phyloP scores from a whole-genome alignment of 2,329 filamentous ascomycete species.

The Aphanocladium album region DNA sequence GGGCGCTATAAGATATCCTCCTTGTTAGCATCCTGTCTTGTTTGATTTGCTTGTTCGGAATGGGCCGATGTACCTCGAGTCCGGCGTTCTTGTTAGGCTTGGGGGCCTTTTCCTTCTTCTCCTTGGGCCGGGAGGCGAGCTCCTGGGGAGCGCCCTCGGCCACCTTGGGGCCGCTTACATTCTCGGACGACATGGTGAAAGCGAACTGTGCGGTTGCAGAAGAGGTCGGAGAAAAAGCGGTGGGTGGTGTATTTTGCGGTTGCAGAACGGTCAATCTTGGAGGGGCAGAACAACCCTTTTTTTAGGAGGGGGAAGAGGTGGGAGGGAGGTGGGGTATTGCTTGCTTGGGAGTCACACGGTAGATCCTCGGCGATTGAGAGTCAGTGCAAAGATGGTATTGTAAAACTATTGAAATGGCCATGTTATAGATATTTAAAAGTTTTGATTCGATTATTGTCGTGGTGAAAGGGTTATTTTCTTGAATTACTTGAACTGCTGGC shows the following conservation, averaged over 20 bases:
- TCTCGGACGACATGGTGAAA: slow-evolving; percentile 33
- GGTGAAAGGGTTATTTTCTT: not conserved
- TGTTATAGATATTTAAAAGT: not conserved
- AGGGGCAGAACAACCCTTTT: slow-evolving; percentile 6
- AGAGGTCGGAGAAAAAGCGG: not conserved
- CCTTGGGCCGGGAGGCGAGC: slow-evolving; percentile 33
- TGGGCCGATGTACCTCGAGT: slow-evolving; percentile 37
- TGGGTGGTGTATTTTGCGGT: slow-evolving; percentile 30
- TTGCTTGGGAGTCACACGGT: slow-evolving; percentile 6
- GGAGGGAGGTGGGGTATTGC: slow-evolving; percentile 14
- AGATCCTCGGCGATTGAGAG: slow-evolving; percentile 7
- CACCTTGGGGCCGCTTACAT: slow-evolving; percentile 30
- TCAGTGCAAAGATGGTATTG: not conserved
- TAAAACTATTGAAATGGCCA: not conserved
- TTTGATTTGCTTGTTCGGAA: slow-evolving; percentile 16
- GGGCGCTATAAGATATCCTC: slow-evolving; percentile 25
- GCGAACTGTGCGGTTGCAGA: slow-evolving; percentile 21
- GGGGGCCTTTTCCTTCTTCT: slow-evolving; percentile 29
- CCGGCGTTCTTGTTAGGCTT: slow-evolving; percentile 58
- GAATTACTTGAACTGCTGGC: not conserved
- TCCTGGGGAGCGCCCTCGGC: slow-evolving; percentile 29
- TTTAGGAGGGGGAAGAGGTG: slow-evolving; percentile 14
- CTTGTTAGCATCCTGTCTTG: slow-evolving; percentile 20
- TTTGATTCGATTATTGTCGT: too few species aligned
- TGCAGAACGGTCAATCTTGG: slow-evolving; percentile 18